Evolutionary conservation across 345 rosid species (phyloP).

Genomic region (Boechera retrofracta): DNA sequence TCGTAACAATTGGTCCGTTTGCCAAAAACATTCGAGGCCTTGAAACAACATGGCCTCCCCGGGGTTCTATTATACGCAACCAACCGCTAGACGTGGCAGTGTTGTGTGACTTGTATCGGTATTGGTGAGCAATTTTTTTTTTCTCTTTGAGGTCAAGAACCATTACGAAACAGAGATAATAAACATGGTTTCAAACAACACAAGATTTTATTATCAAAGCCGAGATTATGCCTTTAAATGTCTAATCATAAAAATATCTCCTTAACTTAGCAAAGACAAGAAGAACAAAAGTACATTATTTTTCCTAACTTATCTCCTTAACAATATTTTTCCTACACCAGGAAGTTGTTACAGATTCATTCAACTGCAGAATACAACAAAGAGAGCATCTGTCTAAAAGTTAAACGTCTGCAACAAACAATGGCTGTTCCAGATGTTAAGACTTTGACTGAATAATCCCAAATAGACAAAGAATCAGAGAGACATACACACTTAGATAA

Average conservation of each 20-base stretch:
- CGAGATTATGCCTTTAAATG: too few species aligned
- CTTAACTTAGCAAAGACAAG: background rate
- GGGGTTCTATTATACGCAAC: too few species aligned
- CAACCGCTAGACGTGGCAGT: too few species aligned
- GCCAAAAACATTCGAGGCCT: too few species aligned
- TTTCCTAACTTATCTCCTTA: background rate
- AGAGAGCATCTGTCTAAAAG: conserved; percentile 18
- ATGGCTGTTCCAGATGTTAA: conserved; percentile 23
- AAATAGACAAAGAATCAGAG: conserved; percentile 2
- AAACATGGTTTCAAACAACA: background rate
- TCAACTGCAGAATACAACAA: conserved; percentile 20
- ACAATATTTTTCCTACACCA: background rate
- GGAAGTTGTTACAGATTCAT: background rate
- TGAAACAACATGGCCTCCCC: too few species aligned
- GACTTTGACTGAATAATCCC: conserved; percentile 15
- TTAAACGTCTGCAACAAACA: conserved; percentile 20
- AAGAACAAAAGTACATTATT: background rate
- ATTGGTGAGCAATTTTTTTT: too few species aligned
- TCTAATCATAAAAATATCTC: too few species aligned
- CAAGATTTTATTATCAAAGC: background rate
- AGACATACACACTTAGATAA: background rate
- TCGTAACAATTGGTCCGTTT: too few species aligned
- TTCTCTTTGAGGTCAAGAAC: conserved; percentile 3
- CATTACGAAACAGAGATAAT: background rate
- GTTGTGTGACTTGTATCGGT: too few species aligned